Conservation (phyloP, 2,329 filamentous ascomycete species). For the Pezicula carpinea region DNA sequence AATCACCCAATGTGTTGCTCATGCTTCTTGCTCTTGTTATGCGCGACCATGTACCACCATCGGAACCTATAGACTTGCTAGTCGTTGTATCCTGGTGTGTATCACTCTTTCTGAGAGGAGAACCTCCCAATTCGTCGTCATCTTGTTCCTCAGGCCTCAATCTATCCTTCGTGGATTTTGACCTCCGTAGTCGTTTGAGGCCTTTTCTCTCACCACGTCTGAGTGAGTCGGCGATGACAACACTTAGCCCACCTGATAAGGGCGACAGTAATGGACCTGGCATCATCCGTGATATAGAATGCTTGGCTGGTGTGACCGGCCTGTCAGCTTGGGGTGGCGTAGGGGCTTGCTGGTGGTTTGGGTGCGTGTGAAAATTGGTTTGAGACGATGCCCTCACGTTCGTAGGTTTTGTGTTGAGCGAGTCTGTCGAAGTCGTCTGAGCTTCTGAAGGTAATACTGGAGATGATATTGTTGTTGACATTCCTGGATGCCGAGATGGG, state of each 20-base stretch:
- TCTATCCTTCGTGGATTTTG: conserved; percentile 24
- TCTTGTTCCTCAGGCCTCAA: conserved; percentile 12
- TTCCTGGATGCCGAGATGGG: conserved; percentile 16
- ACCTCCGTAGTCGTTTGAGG: conserved; percentile 24
- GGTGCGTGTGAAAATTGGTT: conserved; percentile 22
- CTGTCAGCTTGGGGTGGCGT: conserved; percentile 32
- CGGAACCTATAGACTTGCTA: conserved; percentile 17
- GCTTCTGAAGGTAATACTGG: conserved; percentile 26
- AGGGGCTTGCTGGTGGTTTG: conserved; percentile 24
- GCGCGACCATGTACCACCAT: conserved; percentile 11
- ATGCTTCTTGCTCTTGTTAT: conserved; percentile 24
- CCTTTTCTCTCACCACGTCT: conserved; percentile 44
- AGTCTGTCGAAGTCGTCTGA: conserved; percentile 16
- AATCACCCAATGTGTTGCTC: conserved; percentile 25
- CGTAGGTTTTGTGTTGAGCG: conserved; percentile 17
- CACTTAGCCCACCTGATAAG: conserved; percentile 54
- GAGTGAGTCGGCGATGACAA: conserved; percentile 60
- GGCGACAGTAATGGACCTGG: conserved; percentile 56
- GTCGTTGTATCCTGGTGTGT: conserved; percentile 6
- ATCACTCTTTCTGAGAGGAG: conserved; percentile 9
- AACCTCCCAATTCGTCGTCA: conserved; percentile 15
- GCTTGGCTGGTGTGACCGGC: conserved; percentile 36
- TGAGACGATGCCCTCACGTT: conserved; percentile 20
- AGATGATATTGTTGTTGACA: conserved; percentile 19
- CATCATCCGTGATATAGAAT: conserved; percentile 47